Percentiles rank a stretch among this genome's conserved stretches.
These are phyloP conservation scores for Camellia sinensis DNA, from an alignment of 148 eudicot species.

Conservation along the genomic window DNA sequence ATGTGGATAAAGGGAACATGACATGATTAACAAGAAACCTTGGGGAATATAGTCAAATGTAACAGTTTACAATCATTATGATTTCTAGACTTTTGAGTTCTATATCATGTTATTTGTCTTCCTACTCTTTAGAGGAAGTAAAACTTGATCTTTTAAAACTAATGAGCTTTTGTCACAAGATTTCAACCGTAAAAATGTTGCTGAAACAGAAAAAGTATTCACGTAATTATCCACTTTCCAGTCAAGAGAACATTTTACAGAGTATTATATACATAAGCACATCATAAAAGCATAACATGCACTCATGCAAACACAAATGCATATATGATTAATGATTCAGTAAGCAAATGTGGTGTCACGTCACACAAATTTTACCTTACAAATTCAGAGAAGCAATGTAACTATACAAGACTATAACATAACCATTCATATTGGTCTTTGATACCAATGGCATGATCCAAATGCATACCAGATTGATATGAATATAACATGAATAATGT, in stretches of 20 bases:
- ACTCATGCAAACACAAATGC: neutral
- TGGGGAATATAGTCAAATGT: neutral
- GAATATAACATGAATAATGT: neutral
- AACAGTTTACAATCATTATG: neutral
- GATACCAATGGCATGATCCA: constrained; percentile 5
- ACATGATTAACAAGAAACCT: too few relatives aligned
- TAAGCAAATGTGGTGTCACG: neutral
- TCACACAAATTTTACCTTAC: neutral
- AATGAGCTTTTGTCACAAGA: neutral
- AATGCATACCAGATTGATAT: neutral
- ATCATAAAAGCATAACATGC: neutral
- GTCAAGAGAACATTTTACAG: neutral
- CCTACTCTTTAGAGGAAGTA: neutral
- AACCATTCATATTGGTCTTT: neutral
- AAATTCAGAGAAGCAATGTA: neutral
- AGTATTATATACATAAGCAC: neutral
- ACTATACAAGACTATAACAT: neutral
- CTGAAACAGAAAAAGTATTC: neutral
- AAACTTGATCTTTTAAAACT: neutral
- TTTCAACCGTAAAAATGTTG: neutral
- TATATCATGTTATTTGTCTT: neutral
- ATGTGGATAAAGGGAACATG: neutral
- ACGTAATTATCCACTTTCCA: neutral
- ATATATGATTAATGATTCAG: neutral
- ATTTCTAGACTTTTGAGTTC: neutral